Base-by-base conservation (phyloP, 2,329 filamentous ascomycete species). In the Helotiales sp. region DNA sequence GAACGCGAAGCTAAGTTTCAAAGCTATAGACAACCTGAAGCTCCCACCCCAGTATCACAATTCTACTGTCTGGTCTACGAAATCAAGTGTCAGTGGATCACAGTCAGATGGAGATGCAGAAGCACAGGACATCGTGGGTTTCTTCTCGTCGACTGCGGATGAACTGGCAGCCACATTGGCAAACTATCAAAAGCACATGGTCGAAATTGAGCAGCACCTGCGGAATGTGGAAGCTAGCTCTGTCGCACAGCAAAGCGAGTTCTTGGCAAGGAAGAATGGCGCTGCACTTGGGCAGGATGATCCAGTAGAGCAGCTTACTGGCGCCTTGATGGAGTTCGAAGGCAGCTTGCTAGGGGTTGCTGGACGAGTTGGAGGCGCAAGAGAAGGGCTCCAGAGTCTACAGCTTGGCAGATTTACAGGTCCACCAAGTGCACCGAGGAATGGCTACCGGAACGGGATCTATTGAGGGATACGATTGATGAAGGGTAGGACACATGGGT, bases 11-110 rank as follows among this genome's bases (percentile, higher is more conserved):
- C 80, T 91, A 54, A 84, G 84, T 60, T 90, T 91, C 77, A 84
- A 87, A 57, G 87, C 87, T 22, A 84, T 90, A 30, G 87, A 91
- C 67, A 90, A 90, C 68, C 78, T 92, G 54, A 86, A 87, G 65
- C 78, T 93, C 15, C 90, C 90, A 19, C 72, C 76, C 52, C 78
- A 81, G 66, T 82, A 81, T 62, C 80, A 82, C 66, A 62, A 63
- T 48, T 55, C 65, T 2, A 66, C 66, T 30, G 66, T 70, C 69
- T 82, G 57, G 78, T 78, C 63, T 70, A 75, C 54, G 69, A 79
- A 60, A 71, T 74, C 62, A 67, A 70, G 55, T 71, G 77, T 59
- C 66, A 73, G 22, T 65, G 70, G 55, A 66, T 70, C 31, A 72
- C 75, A 40, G 46, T 42, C 38, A 10, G 62, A 65, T 8, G 76